phyloP scores from a whole-genome alignment of 257 asterid genomes.

The Henckelia pumila region DNA sequence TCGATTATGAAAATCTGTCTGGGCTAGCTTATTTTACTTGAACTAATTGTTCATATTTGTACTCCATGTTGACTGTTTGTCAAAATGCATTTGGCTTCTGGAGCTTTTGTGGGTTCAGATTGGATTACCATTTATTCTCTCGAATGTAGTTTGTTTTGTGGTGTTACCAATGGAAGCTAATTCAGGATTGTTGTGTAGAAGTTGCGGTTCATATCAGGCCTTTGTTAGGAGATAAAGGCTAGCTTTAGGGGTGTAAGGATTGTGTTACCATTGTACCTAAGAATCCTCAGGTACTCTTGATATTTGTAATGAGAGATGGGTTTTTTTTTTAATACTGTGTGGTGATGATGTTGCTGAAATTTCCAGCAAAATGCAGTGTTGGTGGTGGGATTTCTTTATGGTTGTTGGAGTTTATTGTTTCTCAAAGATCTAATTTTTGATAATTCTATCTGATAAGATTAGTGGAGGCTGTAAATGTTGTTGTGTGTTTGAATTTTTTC shows the following conservation, averaged over 20 bases:
- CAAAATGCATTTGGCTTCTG: conserved; percentile 28
- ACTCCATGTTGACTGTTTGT: conserved; percentile 40
- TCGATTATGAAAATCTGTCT: too few relatives aligned
- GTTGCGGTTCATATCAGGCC: conserved; percentile 97
- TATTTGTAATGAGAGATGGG: conserved; percentile 41
- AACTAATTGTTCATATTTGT: too few relatives aligned
- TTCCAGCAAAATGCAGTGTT: conserved; percentile 16
- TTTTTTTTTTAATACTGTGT: too few relatives aligned
- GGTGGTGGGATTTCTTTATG: conserved; percentile 23
- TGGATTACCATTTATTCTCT: background rate
- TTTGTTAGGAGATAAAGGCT: conserved; percentile 88
- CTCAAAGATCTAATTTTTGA: conserved; percentile 51
- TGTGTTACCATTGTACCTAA: conserved; percentile 78
- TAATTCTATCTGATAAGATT: too few relatives aligned
- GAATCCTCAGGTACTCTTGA: conserved; percentile 83
- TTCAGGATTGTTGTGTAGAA: conserved; percentile 87
- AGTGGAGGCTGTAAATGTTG: conserved; percentile 42
- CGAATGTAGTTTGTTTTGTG: conserved; percentile 11
- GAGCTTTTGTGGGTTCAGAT: conserved; percentile 23
- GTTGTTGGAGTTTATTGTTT: conserved; percentile 22
- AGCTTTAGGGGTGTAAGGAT: conserved; percentile 95
- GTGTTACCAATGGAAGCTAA: conserved; percentile 54
- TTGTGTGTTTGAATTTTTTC: too few relatives aligned
- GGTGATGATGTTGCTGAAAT: conserved; percentile 21
- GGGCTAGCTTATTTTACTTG: too few relatives aligned